These are phyloP conservation scores for Aspergillus biplanus DNA, from an alignment of 495 filamentous ascomycete genomes.

Conservation along the genomic window DNA sequence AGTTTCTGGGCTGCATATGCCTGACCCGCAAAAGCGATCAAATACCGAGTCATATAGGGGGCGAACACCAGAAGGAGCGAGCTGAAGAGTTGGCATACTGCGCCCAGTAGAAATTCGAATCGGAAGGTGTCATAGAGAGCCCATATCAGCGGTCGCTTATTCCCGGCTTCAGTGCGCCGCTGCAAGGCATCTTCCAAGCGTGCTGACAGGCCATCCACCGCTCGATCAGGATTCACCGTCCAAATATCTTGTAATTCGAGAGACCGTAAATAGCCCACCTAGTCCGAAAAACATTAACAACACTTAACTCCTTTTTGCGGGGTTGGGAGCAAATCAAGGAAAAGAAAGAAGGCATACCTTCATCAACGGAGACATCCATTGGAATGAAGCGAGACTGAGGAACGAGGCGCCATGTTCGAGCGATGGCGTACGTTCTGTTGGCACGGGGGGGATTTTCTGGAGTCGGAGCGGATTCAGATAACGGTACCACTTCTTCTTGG, in stretches of 20 bases:
- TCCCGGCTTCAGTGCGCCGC: slow-evolving; percentile 63
- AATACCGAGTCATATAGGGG: slow-evolving; percentile 71
- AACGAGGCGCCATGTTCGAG: slow-evolving; percentile 57
- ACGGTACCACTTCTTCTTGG: slow-evolving; percentile 54
- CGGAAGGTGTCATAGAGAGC: slow-evolving; percentile 89
- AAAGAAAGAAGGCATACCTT: slow-evolving; percentile 30
- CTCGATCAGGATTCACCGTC: slow-evolving; percentile 78
- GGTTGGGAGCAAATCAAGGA: neutral
- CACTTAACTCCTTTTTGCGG: neutral
- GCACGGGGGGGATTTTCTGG: slow-evolving; percentile 55
- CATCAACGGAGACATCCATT: slow-evolving; percentile 66
- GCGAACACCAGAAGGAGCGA: slow-evolving; percentile 73
- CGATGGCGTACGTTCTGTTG: slow-evolving; percentile 51
- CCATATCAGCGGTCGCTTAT: slow-evolving; percentile 74
- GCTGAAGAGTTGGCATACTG: slow-evolving; percentile 72
- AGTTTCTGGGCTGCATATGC: slow-evolving; percentile 65
- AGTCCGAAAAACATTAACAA: neutral
- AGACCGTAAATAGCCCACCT: slow-evolving; percentile 74
- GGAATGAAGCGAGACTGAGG: slow-evolving; percentile 58
- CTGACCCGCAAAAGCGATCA: slow-evolving; percentile 78
- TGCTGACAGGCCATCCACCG: slow-evolving; percentile 66
- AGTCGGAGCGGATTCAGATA: slow-evolving; percentile 59
- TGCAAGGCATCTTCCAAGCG: slow-evolving; percentile 70
- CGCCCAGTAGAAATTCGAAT: slow-evolving; percentile 82
- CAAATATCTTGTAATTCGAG: slow-evolving; percentile 87